Evolutionary conservation across 371 early-diverging fungal species (phyloP), one percentile per base, ranked within the genome.

Genomic region (Lichtheimia hyalospora): DNA sequence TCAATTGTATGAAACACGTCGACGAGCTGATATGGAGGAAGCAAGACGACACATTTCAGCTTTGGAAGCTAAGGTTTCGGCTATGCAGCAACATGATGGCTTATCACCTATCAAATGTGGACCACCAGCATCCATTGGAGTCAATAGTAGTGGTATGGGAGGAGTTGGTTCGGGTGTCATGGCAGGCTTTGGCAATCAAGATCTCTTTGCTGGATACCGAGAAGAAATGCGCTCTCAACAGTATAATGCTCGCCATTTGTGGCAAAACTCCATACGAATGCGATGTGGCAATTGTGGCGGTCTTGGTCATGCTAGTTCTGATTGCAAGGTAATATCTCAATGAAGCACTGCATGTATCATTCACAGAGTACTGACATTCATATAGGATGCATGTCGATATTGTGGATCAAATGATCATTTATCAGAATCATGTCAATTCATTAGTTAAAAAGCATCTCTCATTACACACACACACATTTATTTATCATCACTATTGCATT

Each of bases 11-110:
- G 57, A 65, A 39, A 68, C 73, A 46, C 76, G 73, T 23, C 76
- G 78, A 60, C 66, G 74, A 24, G 62, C 63, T 2, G 83, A 82
- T 62, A 73, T 78, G 73, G 80, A 82, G 21, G 76, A 80, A 50
- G 63, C 70, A 0, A 66, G 71, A 27, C 68, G 72, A 24, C 78
- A 83, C 61, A 71, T 79, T 46, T 66, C 69, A 61, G 65, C 64
- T 25, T 57, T 80, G 14, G 83, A 83, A 57, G 67, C 61, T 2
- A 44, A 61, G 44, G 50, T 66, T 10, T 51, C 42, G n/a, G 41
- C 58, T 13, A 39, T 62, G 14, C 62, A 62, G 24, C 12, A 43
- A 14, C 66, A 66, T 12, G 21, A 46, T 14, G 46, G 46, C 21
- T 21, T 46, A n/a, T 14, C 44, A n/a, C 27, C 24, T 42, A 43